These are phyloP conservation scores for Ophiocytium majus DNA, from an alignment of 352 stramenopile genomes.

Conservation along the genomic window DNA sequence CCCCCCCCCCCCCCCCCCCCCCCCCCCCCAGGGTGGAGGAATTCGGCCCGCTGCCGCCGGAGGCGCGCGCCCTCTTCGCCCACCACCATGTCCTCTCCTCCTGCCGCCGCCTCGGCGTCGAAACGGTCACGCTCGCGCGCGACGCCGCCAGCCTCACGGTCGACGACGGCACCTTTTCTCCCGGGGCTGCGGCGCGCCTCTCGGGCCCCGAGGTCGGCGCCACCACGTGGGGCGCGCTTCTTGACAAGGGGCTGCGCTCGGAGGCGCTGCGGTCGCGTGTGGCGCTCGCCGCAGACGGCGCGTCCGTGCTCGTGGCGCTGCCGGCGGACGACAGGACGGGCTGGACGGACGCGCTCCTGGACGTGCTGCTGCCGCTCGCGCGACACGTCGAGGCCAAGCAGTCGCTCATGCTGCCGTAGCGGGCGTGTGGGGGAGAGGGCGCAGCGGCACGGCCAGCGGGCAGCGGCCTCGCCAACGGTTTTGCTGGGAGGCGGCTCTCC, in stretches of 20 bases:
- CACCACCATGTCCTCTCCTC: constrained; percentile 47
- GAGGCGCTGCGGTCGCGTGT: constrained; percentile 16
- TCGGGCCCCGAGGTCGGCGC: neutral
- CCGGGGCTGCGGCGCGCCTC: neutral
- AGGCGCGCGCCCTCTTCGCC: constrained; percentile 30
- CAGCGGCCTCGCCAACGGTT: no score
- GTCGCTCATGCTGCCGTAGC: neutral
- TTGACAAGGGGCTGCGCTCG: constrained; percentile 10
- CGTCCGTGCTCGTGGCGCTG: constrained; percentile 27
- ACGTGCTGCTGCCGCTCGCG: constrained; percentile 42
- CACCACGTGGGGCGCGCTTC: neutral
- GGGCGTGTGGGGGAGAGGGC: no score
- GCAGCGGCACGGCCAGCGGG: no score
- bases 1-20: no score
- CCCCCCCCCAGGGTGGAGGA: no score
- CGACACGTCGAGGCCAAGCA: constrained; percentile 46
- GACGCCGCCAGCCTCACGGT: neutral
- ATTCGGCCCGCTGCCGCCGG: constrained; percentile 25
- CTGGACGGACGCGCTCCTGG: constrained; percentile 49
- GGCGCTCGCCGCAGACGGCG: constrained; percentile 19
- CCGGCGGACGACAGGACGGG: constrained; percentile 19
- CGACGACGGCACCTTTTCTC: neutral
- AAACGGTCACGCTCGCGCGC: constrained; percentile 17
- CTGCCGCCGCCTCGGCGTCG: constrained; percentile 38
- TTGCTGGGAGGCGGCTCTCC: no score